Base-by-base conservation (phyloP, 2,329 filamentous ascomycete species). In the Alternaria burnsii region DNA sequence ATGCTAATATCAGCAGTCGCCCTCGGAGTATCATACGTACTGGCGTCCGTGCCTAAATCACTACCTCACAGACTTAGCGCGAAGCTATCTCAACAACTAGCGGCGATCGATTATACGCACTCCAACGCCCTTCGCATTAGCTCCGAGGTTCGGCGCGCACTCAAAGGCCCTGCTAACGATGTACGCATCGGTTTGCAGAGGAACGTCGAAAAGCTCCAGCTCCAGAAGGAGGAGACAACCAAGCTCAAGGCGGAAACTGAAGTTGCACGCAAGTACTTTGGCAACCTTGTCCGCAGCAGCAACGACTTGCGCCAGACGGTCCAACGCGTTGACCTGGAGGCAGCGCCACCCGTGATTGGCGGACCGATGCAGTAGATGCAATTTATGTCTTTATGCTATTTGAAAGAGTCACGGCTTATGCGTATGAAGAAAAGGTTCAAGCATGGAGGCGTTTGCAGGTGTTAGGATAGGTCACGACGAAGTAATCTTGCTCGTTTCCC, bases 61-160 rank as follows among this genome's bases (percentile, higher is more conserved):
- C 88, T 99, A 0, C 95, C 95, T 2, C 90, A 90, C 54, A 93
- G 93, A 11, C 87, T 99, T 6, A 90, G 91, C 42, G 86, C 86
- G 73, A 98, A 98, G 81, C 91, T 99, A 59, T 90, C 93, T 2
- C 83, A 87, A 32, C 92, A 93, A 71, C 88, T 99, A 38, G 82
- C 87, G 8, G 86, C 91, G 18, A 88, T 97, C 73, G 95, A 99
- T 81, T 99, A 98, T 76, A 92, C 95, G 1, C 95, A 99, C 79
- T 82, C 87, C 67, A 99, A 99, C 81, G 88, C 93, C 44, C 84
- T 86, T 18, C 91, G 95, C 55, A 96, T 99, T 72, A 90, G 92
- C 22, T 86, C 88, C 26, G 91, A 96, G 55, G 93, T 97, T 42
- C 92, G 94, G 68, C 92, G 93, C 76, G 93, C 97, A 9, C 87